phyloP scores from a whole-genome alignment of 352 stramenopile genomes.

The Phytophthora pini region DNA sequence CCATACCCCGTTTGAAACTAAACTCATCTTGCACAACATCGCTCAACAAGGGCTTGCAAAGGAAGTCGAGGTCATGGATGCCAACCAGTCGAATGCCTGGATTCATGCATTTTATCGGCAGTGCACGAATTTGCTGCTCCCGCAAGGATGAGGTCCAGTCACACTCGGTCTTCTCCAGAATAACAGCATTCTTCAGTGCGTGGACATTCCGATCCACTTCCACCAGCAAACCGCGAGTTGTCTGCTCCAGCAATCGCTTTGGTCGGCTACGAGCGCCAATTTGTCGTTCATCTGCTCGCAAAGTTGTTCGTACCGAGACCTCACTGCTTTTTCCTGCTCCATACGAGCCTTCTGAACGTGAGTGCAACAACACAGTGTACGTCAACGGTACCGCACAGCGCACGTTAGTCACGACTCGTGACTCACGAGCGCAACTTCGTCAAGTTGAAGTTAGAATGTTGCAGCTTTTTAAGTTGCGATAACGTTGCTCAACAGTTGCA shows the following conservation, averaged over 20 bases:
- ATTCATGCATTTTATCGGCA: too few species aligned
- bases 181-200: constrained; percentile 64
- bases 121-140: too few species aligned
- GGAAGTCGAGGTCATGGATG: too few species aligned
- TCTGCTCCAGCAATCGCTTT: constrained; percentile 84
- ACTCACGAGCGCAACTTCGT: too few species aligned
- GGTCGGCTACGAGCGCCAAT: constrained; percentile 64
- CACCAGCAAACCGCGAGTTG: constrained; percentile 68
- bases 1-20: too few species aligned
- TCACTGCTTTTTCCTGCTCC: constrained; percentile 84
- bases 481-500: constrained; percentile 7
- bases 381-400: too few species aligned
- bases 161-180: constrained; percentile 75
- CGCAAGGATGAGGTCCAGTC: too few species aligned
- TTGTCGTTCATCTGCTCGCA: constrained; percentile 81
- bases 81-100: too few species aligned
- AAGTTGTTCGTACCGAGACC: constrained; percentile 72
- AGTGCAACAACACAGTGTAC: too few species aligned
- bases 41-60: too few species aligned
- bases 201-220: constrained; percentile 82
- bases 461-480: not conserved
- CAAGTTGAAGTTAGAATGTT: constrained; percentile 22
- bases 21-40: too few species aligned
- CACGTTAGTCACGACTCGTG: too few species aligned
- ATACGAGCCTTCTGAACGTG: constrained; percentile 53